Evolutionary conservation across 225 moss, liverwort and hornwort species (phyloP), one percentile per base, ranked within the genome.

Genomic region (Pseudoscleropodium purum): DNA sequence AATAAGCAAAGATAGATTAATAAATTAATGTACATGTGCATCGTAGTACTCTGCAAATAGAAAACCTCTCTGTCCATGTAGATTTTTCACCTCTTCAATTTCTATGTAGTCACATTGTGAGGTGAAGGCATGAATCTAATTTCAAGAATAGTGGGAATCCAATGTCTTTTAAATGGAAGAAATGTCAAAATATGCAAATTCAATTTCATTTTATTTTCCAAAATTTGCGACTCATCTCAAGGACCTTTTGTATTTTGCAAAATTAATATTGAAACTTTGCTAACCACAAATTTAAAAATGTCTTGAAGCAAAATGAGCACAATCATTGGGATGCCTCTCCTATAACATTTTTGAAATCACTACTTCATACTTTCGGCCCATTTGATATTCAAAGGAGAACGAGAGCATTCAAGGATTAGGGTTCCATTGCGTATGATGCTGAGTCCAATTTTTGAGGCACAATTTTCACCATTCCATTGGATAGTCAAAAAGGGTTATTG

Each of bases 21-120:
- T 41, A 25, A 26, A 70, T 25, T 41, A 41, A 41, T 26, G 15
- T 27, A 3, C 26, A 43, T 29, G 29, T 0, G 1, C 43, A 73
- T 43, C 0, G 5, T 16, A 73, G 3, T 43, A 43, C 12, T 8
- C 0, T 0, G 5, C 16, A 73, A 27, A 43, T 73, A 43, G 27
- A 3, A 43, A 15, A 73, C 26, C 15, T 15, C 5, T 41, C 10
- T 25, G 7, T 14, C 7, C 14, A 13, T 70, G 70, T 0, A 70
- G 14, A 39, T 41, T 41, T 41, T 5, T 41, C 41, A 41, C 8
- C 1, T 43, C 27, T 15, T 43, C 3, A 70, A 14, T 41, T 70
- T 0, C 1, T 25, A 70, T 13, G 6, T 0, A 2, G 6, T 36
- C 6, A 37, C 67, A 67, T 17, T 66, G 1, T 10, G 0, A 5